A percentile compares a stretch with the other conserved stretches of the same genome.
phyloP scores from a whole-genome alignment of 257 asterid species.

The Solanum chilense region DNA sequence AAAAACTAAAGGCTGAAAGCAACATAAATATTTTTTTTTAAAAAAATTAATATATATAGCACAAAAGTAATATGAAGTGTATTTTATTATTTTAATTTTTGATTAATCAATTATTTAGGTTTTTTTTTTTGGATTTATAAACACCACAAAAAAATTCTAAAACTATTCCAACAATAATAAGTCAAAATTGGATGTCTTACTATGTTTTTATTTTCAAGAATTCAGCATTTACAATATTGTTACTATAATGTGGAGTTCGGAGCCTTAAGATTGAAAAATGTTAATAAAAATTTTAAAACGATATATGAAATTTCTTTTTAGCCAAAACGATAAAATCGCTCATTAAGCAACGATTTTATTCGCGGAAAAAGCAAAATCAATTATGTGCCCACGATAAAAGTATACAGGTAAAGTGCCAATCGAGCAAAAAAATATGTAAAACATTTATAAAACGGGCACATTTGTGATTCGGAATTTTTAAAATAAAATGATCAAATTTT shows the following conservation, averaged over 20 bases:
- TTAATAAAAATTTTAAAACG: too few relatives aligned
- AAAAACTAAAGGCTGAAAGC: not conserved
- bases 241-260: not conserved
- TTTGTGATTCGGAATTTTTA: too few relatives aligned
- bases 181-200: not conserved
- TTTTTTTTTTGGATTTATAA: not conserved
- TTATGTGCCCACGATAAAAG: not conserved
- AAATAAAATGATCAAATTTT: too few relatives aligned
- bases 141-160: not conserved
- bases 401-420: rapidly evolving
- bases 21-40: not conserved
- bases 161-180: not conserved
- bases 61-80: too few relatives aligned
- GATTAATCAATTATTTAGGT: not conserved
- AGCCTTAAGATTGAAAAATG: too few relatives aligned
- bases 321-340: too few relatives aligned
- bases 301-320: too few relatives aligned
- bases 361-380: too few relatives aligned
- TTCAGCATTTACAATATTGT: not conserved
- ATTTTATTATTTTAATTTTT: not conserved
- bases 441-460: not conserved
- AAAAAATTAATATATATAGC: not conserved
- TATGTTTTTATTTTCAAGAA: not conserved
- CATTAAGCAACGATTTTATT: too few relatives aligned
- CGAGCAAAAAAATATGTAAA: not conserved